Percentiles rank a stretch among this genome's conserved stretches.
Evolutionary conservation across 257 asterid genomes (phyloP).

Genomic region (Solanum chiquidenum): DNA sequence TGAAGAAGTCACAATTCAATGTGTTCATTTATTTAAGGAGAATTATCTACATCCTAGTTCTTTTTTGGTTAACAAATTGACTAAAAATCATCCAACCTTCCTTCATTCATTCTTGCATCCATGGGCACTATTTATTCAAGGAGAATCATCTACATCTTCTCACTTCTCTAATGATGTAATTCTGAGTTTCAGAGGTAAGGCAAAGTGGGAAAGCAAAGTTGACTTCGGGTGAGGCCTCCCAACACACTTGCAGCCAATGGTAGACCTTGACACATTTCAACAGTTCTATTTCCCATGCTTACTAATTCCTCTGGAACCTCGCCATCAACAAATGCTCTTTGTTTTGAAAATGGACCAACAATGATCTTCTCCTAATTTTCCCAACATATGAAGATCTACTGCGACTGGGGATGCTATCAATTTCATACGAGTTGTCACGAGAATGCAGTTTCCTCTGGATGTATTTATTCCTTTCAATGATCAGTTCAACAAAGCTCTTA

Average conservation of each 20-base stretch:
- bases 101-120: not conserved
- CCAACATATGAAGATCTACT: not conserved
- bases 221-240: not conserved
- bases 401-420: not conserved
- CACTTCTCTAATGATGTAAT: not conserved
- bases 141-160: not conserved
- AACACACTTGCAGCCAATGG: conserved; percentile 7
- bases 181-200: not conserved
- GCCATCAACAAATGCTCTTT: not conserved
- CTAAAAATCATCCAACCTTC: not conserved
- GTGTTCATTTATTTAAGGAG: not conserved
- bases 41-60: not conserved
- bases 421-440: not conserved
- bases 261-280: conserved; percentile 3
- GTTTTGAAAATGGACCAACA: conserved; percentile 8
- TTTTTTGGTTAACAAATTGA: not conserved
- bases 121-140: not conserved
- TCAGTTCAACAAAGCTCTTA: not conserved
- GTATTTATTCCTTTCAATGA: not conserved
- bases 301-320: not conserved
- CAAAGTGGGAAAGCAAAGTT: not conserved
- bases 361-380: not conserved
- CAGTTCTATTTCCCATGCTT: not conserved
- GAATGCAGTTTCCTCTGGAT: not conserved
- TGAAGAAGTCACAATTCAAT: not conserved